Conservation (phyloP, 1,139 yeast genomes). For the Geotrichum australiense region DNA sequence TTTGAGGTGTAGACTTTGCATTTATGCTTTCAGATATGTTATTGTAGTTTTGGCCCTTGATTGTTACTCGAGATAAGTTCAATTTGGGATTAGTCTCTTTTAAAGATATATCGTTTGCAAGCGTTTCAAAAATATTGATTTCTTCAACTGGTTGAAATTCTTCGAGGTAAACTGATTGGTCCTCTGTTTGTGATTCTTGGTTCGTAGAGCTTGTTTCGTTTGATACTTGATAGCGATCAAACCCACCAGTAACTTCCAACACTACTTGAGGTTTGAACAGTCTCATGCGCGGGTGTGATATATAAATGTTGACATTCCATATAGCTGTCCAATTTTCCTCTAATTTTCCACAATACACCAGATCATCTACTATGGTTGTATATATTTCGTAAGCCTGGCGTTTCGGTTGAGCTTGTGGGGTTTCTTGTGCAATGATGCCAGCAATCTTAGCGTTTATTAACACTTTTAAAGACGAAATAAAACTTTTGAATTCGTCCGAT, state of each 20-base stretch:
- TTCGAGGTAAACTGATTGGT: conserved; percentile 15
- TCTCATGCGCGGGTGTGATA: conserved; percentile 28
- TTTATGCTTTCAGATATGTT: conserved; percentile 3
- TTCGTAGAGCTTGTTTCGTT: not conserved
- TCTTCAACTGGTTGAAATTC: conserved; percentile 24
- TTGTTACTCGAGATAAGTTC: conserved; percentile 12
- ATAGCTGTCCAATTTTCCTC: conserved; percentile 19
- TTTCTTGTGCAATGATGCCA: conserved; percentile 9
- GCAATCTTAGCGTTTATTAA: conserved; percentile 13
- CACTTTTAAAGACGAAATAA: conserved; percentile 8
- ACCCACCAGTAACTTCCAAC: conserved; percentile 11
- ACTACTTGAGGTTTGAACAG: conserved; percentile 22
- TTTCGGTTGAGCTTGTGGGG: conserved; percentile 6
- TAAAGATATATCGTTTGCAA: conserved; percentile 19
- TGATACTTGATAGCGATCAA: conserved; percentile 10
- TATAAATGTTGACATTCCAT: conserved; percentile 26
- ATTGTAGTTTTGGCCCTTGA: conserved; percentile 1
- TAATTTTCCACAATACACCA: conserved; percentile 8
- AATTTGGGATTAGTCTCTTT: conserved; percentile 15
- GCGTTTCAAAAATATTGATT: conserved; percentile 24
- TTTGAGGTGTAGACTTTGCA: conserved; percentile 6
- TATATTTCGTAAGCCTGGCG: conserved; percentile 16
- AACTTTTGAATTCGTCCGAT: conserved; percentile 11
- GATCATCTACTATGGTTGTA: conserved; percentile 12
- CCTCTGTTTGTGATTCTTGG: conserved; percentile 3